Conservation (phyloP, 257 asterid genomes). For the Dorcoceras hygrometricum region DNA sequence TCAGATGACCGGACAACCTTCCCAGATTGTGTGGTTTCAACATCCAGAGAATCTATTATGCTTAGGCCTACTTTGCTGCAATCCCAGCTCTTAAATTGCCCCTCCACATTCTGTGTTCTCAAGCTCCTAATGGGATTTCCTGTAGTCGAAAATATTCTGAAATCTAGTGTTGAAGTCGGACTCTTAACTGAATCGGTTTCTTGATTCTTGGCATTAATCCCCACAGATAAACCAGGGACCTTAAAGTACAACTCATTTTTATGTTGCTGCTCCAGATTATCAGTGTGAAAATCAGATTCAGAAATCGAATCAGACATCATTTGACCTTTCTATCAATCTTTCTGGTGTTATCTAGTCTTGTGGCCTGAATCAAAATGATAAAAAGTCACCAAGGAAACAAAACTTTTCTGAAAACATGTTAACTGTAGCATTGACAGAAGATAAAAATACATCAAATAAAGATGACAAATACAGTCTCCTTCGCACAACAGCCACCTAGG, state of each 20-base stretch:
- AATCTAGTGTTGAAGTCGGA: neutral
- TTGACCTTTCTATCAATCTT: neutral
- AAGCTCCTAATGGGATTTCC: neutral
- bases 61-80: slow-evolving; percentile 64
- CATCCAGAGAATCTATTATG: slow-evolving; percentile 76
- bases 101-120: slow-evolving; percentile 10
- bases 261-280: neutral
- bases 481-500: neutral
- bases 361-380: neutral
- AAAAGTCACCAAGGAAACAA: neutral
- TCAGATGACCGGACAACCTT: slow-evolving; percentile 40
- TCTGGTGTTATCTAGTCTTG: neutral
- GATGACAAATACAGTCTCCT: neutral
- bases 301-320: neutral
- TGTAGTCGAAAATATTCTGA: neutral
- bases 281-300: neutral
- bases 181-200: neutral
- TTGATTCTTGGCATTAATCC: neutral
- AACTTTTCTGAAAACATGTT: neutral
- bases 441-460: too few species aligned
- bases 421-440: neutral
- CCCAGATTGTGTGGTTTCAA: slow-evolving; percentile 37
- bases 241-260: neutral
- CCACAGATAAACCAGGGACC: neutral
- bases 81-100: slow-evolving; percentile 38